Conservation (phyloP, 2,329 filamentous ascomycete genomes). For the Penicillium corylophilum region DNA sequence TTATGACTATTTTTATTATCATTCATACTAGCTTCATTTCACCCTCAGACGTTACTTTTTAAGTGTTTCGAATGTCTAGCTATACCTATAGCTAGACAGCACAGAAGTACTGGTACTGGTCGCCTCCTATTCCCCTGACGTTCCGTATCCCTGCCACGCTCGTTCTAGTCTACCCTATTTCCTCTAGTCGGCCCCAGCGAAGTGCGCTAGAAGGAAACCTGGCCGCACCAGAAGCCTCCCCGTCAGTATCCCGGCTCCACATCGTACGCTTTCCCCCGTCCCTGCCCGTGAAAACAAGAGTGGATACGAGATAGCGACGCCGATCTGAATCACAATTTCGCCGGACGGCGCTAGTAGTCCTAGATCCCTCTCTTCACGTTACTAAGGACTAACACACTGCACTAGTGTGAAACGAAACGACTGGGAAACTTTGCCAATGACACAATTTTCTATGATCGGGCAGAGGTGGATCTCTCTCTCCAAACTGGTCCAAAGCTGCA, state of each 20-base stretch:
- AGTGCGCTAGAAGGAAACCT: slow-evolving; percentile 31
- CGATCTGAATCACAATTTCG: slow-evolving; percentile 30
- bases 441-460: slow-evolving; percentile 10
- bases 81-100: not conserved
- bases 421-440: slow-evolving; percentile 4
- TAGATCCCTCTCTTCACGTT: not conserved
- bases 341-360: not conserved
- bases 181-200: slow-evolving; percentile 25
- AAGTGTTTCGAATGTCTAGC: not conserved
- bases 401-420: slow-evolving; percentile 20
- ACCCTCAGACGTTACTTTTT: not conserved
- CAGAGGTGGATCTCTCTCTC: slow-evolving; percentile 6
- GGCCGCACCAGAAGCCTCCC: slow-evolving; percentile 36
- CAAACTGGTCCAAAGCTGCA: slow-evolving; percentile 3
- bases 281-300: slow-evolving; percentile 22
- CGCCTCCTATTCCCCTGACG: not conserved
- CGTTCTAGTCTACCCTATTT: slow-evolving; percentile 15
- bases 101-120: not conserved
- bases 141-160: slow-evolving; percentile 3
- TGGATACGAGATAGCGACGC: slow-evolving; percentile 29
- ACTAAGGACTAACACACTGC: not conserved
- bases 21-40: not conserved
- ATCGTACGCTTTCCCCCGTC: slow-evolving; percentile 33
- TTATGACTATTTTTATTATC: not conserved
- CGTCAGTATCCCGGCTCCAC: slow-evolving; percentile 33